Conservation (phyloP, 2,329 filamentous ascomycete genomes). For the Nemania diffusa region DNA sequence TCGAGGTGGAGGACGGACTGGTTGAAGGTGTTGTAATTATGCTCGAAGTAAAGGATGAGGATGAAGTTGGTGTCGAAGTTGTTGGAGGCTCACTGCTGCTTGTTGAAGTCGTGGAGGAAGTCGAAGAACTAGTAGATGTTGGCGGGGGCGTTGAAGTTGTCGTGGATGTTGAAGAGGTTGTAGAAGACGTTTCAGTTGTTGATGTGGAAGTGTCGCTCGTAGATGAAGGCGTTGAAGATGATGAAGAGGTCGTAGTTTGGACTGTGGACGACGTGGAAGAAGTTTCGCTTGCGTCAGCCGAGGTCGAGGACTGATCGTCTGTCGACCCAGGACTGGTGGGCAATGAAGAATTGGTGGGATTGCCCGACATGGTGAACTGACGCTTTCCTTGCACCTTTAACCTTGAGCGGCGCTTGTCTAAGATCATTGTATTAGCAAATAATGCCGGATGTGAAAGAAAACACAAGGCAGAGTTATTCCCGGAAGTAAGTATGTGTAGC, state of each 20-base stretch:
- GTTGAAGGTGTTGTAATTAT: constrained; percentile 15
- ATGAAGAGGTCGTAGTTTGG: constrained; percentile 26
- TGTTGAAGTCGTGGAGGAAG: constrained; percentile 29
- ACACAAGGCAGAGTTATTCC: constrained; percentile 3
- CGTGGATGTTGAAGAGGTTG: neutral
- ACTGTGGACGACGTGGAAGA: constrained; percentile 22
- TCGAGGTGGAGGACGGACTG: neutral
- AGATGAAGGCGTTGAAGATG: constrained; percentile 34
- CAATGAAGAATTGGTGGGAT: constrained; percentile 20
- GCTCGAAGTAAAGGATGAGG: constrained; percentile 23
- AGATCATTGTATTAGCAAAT: constrained; percentile 51
- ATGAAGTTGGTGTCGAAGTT: constrained; percentile 19
- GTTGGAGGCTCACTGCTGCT: constrained; percentile 34
- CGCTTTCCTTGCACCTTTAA: constrained; percentile 37
- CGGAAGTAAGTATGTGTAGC: constrained; percentile 13
- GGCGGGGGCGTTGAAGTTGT: constrained; percentile 22
- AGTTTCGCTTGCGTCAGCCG: constrained; percentile 12
- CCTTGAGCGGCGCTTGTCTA: constrained; percentile 44
- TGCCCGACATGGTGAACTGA: constrained; percentile 49
- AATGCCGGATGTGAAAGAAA: neutral
- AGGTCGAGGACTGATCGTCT: constrained; percentile 29
- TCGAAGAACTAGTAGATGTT: constrained; percentile 31
- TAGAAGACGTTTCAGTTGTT: constrained; percentile 4
- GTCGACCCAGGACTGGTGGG: constrained; percentile 28
- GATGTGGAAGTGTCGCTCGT: constrained; percentile 30